Base-by-base conservation (phyloP, 345 rosid species). In the Hevea brasiliensis region DNA sequence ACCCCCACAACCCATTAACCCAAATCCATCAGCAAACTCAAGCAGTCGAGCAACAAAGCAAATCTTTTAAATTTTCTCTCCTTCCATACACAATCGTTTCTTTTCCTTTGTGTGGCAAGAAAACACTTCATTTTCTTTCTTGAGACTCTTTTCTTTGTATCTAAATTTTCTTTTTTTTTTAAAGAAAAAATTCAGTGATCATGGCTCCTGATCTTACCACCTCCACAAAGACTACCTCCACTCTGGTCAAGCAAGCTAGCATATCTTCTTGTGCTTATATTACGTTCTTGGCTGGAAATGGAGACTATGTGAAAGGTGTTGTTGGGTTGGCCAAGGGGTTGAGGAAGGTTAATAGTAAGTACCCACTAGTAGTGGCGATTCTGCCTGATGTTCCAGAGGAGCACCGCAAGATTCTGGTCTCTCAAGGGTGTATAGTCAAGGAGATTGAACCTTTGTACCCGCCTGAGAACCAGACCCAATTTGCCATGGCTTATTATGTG, bases 341-440 rank as follows among this genome's bases (percentile, higher is more conserved):
- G 74, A 85, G 91, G 61, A 90, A 88, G 74, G 91, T 72, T 0
- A 79, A 79, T 65, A 89, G 89, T 66, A 79, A 75, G 14, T 87
- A 90, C 73, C 94, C 94, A 54, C 88, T 92, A 0, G 88, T 90
- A 71, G 98, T 92, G 61, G 94, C 94, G n/a, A 35, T 90, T 42
- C 73, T 92, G 61, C 92, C 96, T n/a, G 94, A 92, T 42, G 96
- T 92, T 1, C 96, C 98, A 0, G 86, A 83, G 76, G 94, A 89
- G 37, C 98, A 92, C 80, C 84, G 89, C 32, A 68, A 78, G 76
- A 84, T 85, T 59, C 68, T 92, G 76, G 81, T 72, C 73, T 75
- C 82, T 64, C 92, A 90, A 53, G 98, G 96, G n/a, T 92, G 96
- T 55, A 61, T 89, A 2, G 37, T 89, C 17, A 77, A 74, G 0